Evolutionary conservation across 225 moss, liverwort and hornwort genomes (phyloP), one percentile per base, ranked within the genome.

Genomic region (Thuidium tamariscinum): DNA sequence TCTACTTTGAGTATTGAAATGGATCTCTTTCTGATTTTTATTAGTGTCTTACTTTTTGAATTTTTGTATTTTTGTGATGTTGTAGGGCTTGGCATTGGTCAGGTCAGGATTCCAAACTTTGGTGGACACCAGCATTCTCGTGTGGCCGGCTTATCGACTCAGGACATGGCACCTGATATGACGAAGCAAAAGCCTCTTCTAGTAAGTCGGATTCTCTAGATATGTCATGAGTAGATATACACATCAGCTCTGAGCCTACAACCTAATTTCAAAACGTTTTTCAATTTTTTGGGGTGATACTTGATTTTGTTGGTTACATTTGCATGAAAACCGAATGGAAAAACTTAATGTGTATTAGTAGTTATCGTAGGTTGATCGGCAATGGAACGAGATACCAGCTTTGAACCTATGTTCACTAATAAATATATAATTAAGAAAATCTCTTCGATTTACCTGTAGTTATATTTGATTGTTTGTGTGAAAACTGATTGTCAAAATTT

Each of bases 1-100:
- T 23, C 26, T 64, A 20, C 5, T 48, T 22, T 82, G 74, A 52
- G 34, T 48, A 26, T 48, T 55, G 27, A 41, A 56, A 52, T 64
- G 22, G 57, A 71, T 16, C 10, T 57, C n/a, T 57, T 41, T 27
- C 16, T 46, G 23, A 46, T 13, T 60, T 26, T 27, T 27, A 26
- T 26, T 5, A 13, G 6, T 8, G 46, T 75, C 29, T 71, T 4
- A 37, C 4, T 48, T 32, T 30, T 52, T 76, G 23, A 17, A 69
- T 56, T 44, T 15, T 59, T 71, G 46, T 44, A 44, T 21, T 72
- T 46, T 71, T 29, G 51, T 7, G 36, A 11, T 54, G 12, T 17
- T 52, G 82, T 77, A 93, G 93, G 93, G 88, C 77, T 80, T 81
- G 84, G 88, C 69, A 86, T 81, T 78, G 89, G 83, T 55, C 85